phyloP scores from a whole-genome alignment of 2,329 filamentous ascomycete genomes.

The Moelleriella libera region DNA sequence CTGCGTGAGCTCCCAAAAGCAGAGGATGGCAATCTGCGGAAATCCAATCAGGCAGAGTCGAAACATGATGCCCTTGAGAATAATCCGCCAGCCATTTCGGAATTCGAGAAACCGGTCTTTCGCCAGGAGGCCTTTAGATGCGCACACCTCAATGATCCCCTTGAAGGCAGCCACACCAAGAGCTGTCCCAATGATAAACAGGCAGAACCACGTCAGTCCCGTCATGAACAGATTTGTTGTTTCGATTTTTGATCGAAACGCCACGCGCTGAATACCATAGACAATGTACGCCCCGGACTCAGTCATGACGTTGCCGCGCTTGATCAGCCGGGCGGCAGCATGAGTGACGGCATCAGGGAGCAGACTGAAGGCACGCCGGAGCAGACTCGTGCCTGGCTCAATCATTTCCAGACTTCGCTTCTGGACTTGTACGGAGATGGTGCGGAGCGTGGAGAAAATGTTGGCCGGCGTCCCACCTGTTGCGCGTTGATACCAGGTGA shows the following conservation, averaged over 20 bases:
- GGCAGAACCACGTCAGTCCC: constrained; percentile 72
- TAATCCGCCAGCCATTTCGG: constrained; percentile 81
- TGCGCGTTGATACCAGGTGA: constrained; percentile 88
- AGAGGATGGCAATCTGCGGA: constrained; percentile 78
- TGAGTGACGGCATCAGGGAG: constrained; percentile 25
- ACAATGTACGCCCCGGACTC: constrained; percentile 45
- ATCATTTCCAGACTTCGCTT: constrained; percentile 35
- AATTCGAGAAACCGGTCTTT: constrained; percentile 80
- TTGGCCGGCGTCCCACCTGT: constrained; percentile 75
- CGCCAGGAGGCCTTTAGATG: constrained; percentile 64
- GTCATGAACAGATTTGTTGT: constrained; percentile 87
- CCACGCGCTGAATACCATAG: constrained; percentile 74
- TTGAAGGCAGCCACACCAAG: constrained; percentile 67
- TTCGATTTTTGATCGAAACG: constrained; percentile 73
- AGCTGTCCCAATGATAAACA: constrained; percentile 64
- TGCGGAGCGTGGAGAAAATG: constrained; percentile 59
- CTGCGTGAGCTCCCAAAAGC: constrained; percentile 82
- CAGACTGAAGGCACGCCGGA: constrained; percentile 38
- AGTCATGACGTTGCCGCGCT: constrained; percentile 38
- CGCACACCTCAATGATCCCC: constrained; percentile 59
- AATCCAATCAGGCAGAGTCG: constrained; percentile 80
- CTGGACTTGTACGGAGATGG: constrained; percentile 69
- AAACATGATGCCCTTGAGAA: constrained; percentile 87
- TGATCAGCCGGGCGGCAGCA: constrained; percentile 11
- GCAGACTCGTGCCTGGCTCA: constrained; percentile 18